These are phyloP conservation scores for Clitocybe nebularis DNA, from an alignment of 1,284 basidiomycete species.

Conservation along the genomic window DNA sequence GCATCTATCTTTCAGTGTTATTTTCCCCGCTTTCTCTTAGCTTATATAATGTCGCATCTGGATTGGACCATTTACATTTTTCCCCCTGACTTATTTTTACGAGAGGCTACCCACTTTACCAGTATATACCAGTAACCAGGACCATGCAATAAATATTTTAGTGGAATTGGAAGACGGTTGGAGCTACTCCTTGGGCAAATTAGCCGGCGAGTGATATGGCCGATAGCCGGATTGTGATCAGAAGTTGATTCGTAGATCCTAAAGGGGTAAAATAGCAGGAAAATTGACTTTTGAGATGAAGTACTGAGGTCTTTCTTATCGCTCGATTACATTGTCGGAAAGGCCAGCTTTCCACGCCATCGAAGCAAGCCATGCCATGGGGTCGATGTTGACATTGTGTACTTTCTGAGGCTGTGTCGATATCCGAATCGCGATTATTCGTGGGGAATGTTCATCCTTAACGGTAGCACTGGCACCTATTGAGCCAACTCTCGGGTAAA, in stretches of 20 bases:
- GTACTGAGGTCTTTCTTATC: too few relatives aligned
- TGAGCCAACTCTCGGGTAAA: constrained; percentile 26
- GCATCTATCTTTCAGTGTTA: background rate
- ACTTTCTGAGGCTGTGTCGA: too few relatives aligned
- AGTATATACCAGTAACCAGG: constrained; percentile 22
- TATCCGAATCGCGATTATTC: too few relatives aligned
- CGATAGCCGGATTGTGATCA: background rate
- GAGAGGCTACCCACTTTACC: constrained; percentile 12
- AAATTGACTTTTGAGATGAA: background rate
- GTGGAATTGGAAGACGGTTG: constrained; percentile 1
- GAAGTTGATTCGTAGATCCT: background rate
- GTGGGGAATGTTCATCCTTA: background rate
- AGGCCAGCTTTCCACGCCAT: background rate
- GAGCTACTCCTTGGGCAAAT: constrained; percentile 4
- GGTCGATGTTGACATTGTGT: background rate
- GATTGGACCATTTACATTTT: constrained; percentile 22
- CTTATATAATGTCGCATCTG: constrained; percentile 24
- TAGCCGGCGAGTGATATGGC: background rate
- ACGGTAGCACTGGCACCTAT: constrained; percentile 1
- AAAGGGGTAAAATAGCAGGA: background rate
- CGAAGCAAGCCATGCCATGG: background rate
- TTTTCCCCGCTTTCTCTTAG: constrained; percentile 1
- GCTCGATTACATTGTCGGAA: too few relatives aligned
- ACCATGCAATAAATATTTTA: constrained; percentile 16
- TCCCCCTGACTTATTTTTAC: constrained; percentile 20